Evolutionary conservation across 2,329 filamentous ascomycete genomes (phyloP), one percentile per base, ranked within the genome.

Genomic region (Aspergillus fijiensis): DNA sequence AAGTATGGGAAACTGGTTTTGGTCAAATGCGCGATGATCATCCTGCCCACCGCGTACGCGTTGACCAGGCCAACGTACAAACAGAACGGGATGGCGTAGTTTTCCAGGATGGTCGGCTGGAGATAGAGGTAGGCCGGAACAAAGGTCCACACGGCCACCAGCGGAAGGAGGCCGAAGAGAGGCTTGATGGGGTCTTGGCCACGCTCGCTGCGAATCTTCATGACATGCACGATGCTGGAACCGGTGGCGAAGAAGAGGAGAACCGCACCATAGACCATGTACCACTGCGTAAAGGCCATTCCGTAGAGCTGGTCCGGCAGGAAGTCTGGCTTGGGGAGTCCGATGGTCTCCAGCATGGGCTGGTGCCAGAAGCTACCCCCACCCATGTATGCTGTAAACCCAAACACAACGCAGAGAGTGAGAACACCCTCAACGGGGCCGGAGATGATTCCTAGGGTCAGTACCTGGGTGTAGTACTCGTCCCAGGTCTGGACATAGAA

Each of bases 401-500:
- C 85, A 76, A 95, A 98, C 61, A 99, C 87, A 58, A 85, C 74
- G 69, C 91, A 89, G 21, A 99, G 84, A 47, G 91, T 92, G 51
- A 98, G 79, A 58, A 99, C 89, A 55, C 95, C 95, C 78, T 99
- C 95, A 42, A 99, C 95, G 4, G 95, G 95, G 0, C 95, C 95
- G 65, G 94, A 97, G 66, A 99, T 84, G 63, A 98, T 81, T 60
- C 95, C 95, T 5, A 99, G 85, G 1, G 92, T 97, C 51, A 99
- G 85, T 3, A 93, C 95, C 77, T 97, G 93, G 55, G 95, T 99
- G 79, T 98, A 94, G 79, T 98, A 99, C 76, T 98, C 95, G 73
- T 99, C 95, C 95, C 95, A 99, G 35, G 95, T 98, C 76, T 98
- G 95, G 48, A 98, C 89, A 76, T 98, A 98, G 77, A 99, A 99